Percentiles rank a stretch among this genome's conserved stretches.
Evolutionary conservation across 1,139 yeast genomes (phyloP).

Genomic region (Yamadazyma atmosphaerica): DNA sequence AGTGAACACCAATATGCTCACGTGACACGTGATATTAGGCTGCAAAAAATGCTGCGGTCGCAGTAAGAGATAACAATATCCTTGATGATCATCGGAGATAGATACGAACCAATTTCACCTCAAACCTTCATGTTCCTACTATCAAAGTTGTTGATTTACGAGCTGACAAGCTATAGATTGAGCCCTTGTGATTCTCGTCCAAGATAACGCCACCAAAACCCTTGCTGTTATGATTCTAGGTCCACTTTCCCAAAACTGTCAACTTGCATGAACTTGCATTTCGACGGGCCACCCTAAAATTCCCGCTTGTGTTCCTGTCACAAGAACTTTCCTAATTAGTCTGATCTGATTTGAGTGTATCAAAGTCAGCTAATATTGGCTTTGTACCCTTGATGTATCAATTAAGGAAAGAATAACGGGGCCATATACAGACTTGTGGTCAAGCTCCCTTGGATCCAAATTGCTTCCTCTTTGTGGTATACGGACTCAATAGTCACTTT

Average conservation of each 20-base stretch:
- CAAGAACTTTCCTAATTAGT: conserved; percentile 8
- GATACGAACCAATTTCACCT: too few relatives aligned
- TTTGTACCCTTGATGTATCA: background rate
- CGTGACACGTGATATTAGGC: background rate
- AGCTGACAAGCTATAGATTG: too few relatives aligned
- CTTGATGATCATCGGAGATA: too few relatives aligned
- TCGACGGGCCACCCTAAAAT: background rate
- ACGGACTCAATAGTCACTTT: too few relatives aligned
- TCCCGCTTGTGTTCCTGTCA: too few relatives aligned
- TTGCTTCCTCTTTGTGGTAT: too few relatives aligned
- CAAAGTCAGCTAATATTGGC: background rate
- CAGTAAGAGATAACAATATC: background rate
- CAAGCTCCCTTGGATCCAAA: background rate
- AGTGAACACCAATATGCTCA: too few relatives aligned
- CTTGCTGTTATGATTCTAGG: conserved; percentile 1
- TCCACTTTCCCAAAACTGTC: conserved; percentile 3
- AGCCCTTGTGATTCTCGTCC: too few relatives aligned
- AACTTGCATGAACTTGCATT: conserved; percentile 13
- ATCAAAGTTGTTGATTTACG: too few relatives aligned
- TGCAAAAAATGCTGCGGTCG: background rate
- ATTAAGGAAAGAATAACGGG: background rate
- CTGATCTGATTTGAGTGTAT: conserved; percentile 7
- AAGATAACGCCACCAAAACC: too few relatives aligned
- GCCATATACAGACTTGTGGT: background rate
- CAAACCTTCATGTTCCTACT: background rate